phyloP scores from a whole-genome alignment of 345 rosid species.

The Euphorbia pulcherrima region DNA sequence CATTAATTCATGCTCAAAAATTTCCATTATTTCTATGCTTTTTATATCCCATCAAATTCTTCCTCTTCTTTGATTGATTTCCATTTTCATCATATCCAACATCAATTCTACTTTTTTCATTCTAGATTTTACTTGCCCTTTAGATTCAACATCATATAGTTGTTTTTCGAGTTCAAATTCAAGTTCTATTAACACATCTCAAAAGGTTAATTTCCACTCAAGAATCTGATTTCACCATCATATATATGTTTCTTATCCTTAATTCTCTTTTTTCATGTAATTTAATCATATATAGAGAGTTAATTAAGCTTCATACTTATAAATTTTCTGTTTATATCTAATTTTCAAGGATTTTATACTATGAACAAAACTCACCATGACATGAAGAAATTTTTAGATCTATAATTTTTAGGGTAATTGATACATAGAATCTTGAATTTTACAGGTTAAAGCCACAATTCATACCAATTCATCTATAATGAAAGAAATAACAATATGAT shows the following conservation, averaged over 20 bases:
- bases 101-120: not conserved
- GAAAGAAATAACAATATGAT: conserved; percentile 34
- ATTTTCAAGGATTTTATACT: too few relatives aligned
- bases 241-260: not conserved
- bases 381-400: not conserved
- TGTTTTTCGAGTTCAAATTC: not conserved
- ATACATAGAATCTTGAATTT: not conserved
- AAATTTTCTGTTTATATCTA: too few relatives aligned
- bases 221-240: conserved; percentile 1
- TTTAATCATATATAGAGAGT: not conserved
- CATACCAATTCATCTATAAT: conserved; percentile 22
- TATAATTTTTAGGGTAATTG: not conserved
- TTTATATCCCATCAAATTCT: not conserved
- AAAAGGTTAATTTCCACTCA: not conserved
- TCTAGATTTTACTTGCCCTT: conserved; percentile 7
- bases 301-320: not conserved
- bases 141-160: not conserved
- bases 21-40: not conserved
- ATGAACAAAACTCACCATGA: not conserved
- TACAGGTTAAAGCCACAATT: not conserved
- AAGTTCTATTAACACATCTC: not conserved
- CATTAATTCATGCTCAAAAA: not conserved
- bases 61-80: conserved; percentile 1
- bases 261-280: not conserved
- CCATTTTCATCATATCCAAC: not conserved